Base-by-base conservation (phyloP, 2,329 filamentous ascomycete genomes). In the Fusarium setosum region DNA sequence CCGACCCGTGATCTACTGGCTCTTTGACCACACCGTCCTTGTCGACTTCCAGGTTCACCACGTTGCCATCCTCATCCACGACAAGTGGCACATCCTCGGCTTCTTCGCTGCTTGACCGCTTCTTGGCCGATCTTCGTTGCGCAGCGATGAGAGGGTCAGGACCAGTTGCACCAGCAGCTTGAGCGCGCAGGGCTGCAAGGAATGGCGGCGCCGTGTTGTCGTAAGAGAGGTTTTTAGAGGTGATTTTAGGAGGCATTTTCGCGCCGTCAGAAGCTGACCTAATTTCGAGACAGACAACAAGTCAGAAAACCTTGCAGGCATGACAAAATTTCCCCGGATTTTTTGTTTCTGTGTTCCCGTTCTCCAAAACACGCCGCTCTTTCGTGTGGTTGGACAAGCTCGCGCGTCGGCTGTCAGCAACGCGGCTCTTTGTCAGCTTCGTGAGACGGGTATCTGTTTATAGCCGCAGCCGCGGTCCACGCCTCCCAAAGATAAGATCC, bases 81-180 rank as follows among this genome's bases (percentile, higher is more conserved):
- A 93, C 88, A 0, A 93, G 83, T 0, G 92, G 92, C 48, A 84
- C 90, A 75, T 95, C 92, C 68, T 95, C 92, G 12, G 90, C 91
- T 61, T 93, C 88, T 37, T 90, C 89, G 68, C 90, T 88, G 59
- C 81, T 86, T 15, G 86, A 87, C 32, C 83, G 84, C 77, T 81
- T 85, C 79, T 82, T 85, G 58, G 72, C 77, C 47, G 82, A 79
- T n/a, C 86, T 79, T 3, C 84, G 79, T 17, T 80, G 81, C 6
- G 78, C 80, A 2, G 84, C 81, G 34, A 87, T 79, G 38, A 86
- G 79, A 5, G 84, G 83, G 56, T 88, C 84, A 69, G 87, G 80
- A 34, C 84, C 78, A 76, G 81, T 73, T 82, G 76, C 72, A 77
- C 77, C 76, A 74, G 82, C 73, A 80, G 76, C 73, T 75, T 88